phyloP scores from a whole-genome alignment of 371 early-diverging fungal species.

The Mycotypha africana region DNA sequence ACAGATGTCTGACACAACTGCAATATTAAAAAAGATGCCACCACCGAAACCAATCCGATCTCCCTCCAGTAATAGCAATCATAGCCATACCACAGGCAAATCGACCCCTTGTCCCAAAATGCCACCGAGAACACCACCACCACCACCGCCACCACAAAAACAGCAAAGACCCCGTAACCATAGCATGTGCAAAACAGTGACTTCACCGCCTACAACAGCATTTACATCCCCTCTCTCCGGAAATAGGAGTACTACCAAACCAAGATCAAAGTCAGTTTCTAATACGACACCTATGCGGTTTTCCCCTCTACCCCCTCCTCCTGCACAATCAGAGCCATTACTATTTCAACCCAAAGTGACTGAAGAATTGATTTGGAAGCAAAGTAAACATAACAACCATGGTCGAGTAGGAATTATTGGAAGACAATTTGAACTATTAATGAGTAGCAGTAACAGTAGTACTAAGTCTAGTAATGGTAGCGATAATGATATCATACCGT shows the following conservation, averaged over 20 bases:
- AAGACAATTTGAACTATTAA: conserved; percentile 17
- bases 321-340: background rate
- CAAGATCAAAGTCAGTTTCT: conserved; percentile 32
- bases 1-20: conserved; percentile 25
- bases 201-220: background rate
- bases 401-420: conserved; percentile 19
- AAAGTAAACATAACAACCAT: no score
- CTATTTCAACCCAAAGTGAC: background rate
- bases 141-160: background rate
- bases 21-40: conserved; percentile 9
- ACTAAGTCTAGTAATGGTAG: no score
- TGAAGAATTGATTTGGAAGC: conserved; percentile 7
- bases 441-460: no score
- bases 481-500: no score
- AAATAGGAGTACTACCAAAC: conserved; percentile 20
- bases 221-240: conserved; percentile 6
- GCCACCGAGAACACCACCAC: background rate
- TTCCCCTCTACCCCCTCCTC: conserved; percentile 10
- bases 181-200: no score
- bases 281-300: no score
- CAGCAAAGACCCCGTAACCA: background rate
- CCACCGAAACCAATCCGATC: conserved; percentile 30
- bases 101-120: background rate
- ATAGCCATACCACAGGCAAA: no score
- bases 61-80: no score